Evolutionary conservation across 140 eudicot genomes (phyloP).

Genomic region (Bidens hawaiensis): DNA sequence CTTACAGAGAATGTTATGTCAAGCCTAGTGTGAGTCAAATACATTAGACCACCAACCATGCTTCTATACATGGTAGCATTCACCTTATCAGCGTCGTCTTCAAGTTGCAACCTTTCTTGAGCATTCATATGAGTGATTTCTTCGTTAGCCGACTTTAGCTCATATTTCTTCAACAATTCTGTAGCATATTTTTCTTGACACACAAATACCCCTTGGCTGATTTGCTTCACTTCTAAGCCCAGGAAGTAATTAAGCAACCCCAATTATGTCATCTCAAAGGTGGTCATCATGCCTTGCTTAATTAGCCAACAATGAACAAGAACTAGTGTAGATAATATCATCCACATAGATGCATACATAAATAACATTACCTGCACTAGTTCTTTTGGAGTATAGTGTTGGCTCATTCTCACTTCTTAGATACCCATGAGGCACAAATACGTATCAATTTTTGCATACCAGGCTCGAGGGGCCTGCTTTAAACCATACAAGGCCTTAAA

Average conservation of each 20-base stretch:
- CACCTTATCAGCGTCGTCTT: background rate
- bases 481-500: background rate
- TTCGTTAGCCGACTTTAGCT: background rate
- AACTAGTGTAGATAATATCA: background rate
- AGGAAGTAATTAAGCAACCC: background rate
- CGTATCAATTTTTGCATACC: background rate
- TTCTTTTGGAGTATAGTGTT: no score
- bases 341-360: background rate
- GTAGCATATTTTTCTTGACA: background rate
- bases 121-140: background rate
- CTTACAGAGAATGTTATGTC: no score
- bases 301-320: background rate
- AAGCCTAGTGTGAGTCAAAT: no score
- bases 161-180: background rate
- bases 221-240: background rate
- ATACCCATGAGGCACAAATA: background rate
- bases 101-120: background rate
- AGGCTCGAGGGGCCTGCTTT: background rate
- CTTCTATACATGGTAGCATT: background rate
- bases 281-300: background rate
- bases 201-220: background rate
- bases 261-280: no score
- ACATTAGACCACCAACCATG: background rate
- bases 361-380: no score
- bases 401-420: background rate